Evolutionary conservation across 2,329 filamentous ascomycete species (phyloP), one percentile per base, ranked within the genome.

Genomic region (Beauveria bassiana): DNA sequence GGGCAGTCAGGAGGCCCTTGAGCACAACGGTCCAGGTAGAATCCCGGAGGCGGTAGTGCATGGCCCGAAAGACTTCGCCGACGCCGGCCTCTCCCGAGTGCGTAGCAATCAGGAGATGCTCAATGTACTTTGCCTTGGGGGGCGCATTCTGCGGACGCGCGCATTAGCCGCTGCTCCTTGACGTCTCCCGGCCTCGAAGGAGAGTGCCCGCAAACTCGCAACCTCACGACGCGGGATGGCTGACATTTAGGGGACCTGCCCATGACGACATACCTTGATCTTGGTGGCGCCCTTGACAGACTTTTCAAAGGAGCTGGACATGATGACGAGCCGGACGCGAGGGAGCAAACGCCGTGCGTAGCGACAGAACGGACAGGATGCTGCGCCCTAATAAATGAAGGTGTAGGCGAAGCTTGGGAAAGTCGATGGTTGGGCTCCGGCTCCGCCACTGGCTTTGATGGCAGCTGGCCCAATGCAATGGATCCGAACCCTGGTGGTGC

Each of bases 21-120:
- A 97, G 96, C 66, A 96, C 93, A 62, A 98, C 92, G n/a, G 95
- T 99, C 95, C 95, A 99, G 81, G 95, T 96, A 67, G 93, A 93
- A 74, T 99, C 95, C 72, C 92, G 88, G 67, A 99, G 77, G 58
- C 95, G 86, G 73, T 91, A 86, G 72, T 96, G 92, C 60, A 99
- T 80, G 47, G 92, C 91, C 64, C 95, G 88, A 74, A 99, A 98
- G 71, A 99, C 90, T 78, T 99, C 95, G 63, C 88, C 93, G 63
- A 99, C 91, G 67, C 93, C 95, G 59, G 91, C 90, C 77, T 99
- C 95, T 68, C 93, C 95, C 24, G 92, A 89, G 77, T 97, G 91
- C 43, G 95, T 99, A 65, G 95, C 93, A 67, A 97, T 84, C 62
- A 99, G 84, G 72, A 99, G 97, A 73, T 97, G 92, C 75, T 99